Conservation (phyloP, 768 basidiomycete genomes). For the Kwoniella sp. region DNA sequence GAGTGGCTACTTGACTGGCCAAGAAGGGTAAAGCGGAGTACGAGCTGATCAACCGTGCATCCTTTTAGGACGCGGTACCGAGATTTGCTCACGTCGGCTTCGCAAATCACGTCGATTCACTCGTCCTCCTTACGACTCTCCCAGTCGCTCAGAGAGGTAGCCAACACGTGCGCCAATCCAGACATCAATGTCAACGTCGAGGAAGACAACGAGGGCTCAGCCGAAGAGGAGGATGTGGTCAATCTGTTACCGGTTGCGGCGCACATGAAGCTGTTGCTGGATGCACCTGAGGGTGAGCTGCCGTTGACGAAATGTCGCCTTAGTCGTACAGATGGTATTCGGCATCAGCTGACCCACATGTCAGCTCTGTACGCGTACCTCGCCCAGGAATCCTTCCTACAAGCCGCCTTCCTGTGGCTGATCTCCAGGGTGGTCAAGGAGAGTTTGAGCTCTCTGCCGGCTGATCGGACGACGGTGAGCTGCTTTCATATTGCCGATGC, state of each 20-base stretch:
- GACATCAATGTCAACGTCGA: conserved; percentile 24
- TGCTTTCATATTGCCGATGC: conserved; percentile 51
- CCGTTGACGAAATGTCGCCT: no score
- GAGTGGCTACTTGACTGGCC: conserved; percentile 5
- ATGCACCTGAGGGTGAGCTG: conserved; percentile 71
- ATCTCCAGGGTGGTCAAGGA: conserved; percentile 79
- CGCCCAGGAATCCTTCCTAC: conserved; percentile 70
- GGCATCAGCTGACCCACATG: neutral
- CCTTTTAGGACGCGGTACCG: conserved; percentile 40
- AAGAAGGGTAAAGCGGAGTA: neutral
- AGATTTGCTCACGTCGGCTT: conserved; percentile 48
- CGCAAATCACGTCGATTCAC: conserved; percentile 45
- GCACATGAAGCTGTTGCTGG: conserved; percentile 83
- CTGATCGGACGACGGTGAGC: conserved; percentile 59
- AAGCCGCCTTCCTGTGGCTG: conserved; percentile 83
- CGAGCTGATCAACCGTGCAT: neutral
- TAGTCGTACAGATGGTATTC: neutral
- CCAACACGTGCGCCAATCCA: conserved; percentile 34
- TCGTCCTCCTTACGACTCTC: conserved; percentile 44
- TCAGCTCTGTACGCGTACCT: conserved; percentile 76
- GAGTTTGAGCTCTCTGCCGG: conserved; percentile 62
- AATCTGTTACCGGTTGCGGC: conserved; percentile 60
- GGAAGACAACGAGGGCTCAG: conserved; percentile 11
- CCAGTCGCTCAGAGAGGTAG: conserved; percentile 27
- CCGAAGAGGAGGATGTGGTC: conserved; percentile 30